A percentile compares a stretch with the other conserved stretches of the same genome.
These are phyloP conservation scores for Reutealis trisperma DNA, from an alignment of 345 rosid genomes.

Conservation along the genomic window DNA sequence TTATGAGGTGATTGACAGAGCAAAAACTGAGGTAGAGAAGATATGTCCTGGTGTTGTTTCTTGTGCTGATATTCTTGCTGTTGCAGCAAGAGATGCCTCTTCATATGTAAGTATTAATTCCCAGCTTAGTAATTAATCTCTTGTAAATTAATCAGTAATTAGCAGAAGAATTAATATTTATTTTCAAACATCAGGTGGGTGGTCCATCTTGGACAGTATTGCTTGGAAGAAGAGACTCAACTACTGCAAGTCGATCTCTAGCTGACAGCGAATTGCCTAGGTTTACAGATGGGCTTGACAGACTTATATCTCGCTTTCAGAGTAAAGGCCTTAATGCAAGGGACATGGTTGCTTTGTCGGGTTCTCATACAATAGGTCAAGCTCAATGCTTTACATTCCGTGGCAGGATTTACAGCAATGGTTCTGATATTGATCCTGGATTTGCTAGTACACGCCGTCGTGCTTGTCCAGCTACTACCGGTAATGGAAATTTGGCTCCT, in stretches of 20 bases:
- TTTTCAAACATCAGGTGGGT: slow-evolving; percentile 10
- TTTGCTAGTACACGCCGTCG: no score
- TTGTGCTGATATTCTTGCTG: slow-evolving; percentile 4
- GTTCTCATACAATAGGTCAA: slow-evolving; percentile 18
- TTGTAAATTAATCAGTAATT: no score
- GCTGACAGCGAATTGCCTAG: slow-evolving; percentile 3
- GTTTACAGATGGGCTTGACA: slow-evolving; percentile 6
- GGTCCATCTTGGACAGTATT: slow-evolving; percentile 23
- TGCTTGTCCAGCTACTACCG: no score
- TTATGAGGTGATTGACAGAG: slow-evolving; percentile 24
- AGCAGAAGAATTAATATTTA: background rate
- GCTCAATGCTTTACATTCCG: slow-evolving; percentile 20
- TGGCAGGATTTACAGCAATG: slow-evolving; percentile 10
- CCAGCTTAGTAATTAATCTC: no score
- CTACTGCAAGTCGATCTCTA: background rate
- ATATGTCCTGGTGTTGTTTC: slow-evolving; percentile 22
- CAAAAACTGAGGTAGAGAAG: slow-evolving; percentile 20
- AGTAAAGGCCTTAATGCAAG: slow-evolving; percentile 14
- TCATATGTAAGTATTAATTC: background rate
- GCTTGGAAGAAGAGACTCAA: slow-evolving; percentile 27
- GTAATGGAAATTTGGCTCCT: no score
- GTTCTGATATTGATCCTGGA: no score
- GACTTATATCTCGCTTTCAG: slow-evolving; percentile 2
- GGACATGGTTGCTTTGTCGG: slow-evolving; percentile 25
- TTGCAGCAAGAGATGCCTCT: slow-evolving; percentile 28